Conservation (phyloP, 2,329 filamentous ascomycete species). For the Helotiales sp. region DNA sequence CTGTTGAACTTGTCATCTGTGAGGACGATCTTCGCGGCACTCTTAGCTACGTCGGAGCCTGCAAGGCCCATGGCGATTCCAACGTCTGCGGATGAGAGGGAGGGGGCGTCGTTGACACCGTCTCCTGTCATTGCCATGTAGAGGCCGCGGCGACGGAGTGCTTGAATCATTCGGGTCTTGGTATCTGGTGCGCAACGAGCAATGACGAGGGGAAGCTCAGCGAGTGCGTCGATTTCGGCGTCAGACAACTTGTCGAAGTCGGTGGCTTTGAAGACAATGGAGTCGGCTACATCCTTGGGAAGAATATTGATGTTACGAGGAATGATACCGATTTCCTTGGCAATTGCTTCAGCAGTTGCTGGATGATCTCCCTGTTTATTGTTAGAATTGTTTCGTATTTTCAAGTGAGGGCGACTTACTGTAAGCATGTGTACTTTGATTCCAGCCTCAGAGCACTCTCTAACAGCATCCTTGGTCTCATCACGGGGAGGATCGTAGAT, state of each 20-base stretch:
- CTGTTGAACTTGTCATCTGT: constrained; percentile 76
- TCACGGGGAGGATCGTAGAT: constrained; percentile 63
- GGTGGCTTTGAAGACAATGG: constrained; percentile 73
- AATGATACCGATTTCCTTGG: constrained; percentile 78
- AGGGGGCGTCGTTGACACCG: constrained; percentile 55
- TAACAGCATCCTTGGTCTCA: constrained; percentile 61
- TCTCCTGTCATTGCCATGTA: constrained; percentile 57
- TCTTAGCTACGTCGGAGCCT: constrained; percentile 64
- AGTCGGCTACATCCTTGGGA: constrained; percentile 67
- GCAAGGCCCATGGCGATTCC: constrained; percentile 66
- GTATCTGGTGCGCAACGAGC: constrained; percentile 85
- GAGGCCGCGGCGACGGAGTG: constrained; percentile 78
- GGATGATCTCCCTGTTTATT: constrained; percentile 71
- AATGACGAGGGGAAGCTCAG: constrained; percentile 79
- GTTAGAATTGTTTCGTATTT: neutral
- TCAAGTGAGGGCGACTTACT: constrained; percentile 43
- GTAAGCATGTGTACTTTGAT: constrained; percentile 82
- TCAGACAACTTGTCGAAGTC: constrained; percentile 53
- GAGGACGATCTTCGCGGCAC: constrained; percentile 65
- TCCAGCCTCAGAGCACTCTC: constrained; percentile 67
- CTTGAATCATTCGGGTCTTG: constrained; percentile 90
- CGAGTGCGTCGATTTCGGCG: constrained; percentile 77
- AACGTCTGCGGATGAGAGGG: constrained; percentile 69
- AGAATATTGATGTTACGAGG: constrained; percentile 59
- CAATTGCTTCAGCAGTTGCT: constrained; percentile 78